These are phyloP conservation scores for Penicillium hesseltinei DNA, from an alignment of 2,329 filamentous ascomycete species.

Conservation along the genomic window DNA sequence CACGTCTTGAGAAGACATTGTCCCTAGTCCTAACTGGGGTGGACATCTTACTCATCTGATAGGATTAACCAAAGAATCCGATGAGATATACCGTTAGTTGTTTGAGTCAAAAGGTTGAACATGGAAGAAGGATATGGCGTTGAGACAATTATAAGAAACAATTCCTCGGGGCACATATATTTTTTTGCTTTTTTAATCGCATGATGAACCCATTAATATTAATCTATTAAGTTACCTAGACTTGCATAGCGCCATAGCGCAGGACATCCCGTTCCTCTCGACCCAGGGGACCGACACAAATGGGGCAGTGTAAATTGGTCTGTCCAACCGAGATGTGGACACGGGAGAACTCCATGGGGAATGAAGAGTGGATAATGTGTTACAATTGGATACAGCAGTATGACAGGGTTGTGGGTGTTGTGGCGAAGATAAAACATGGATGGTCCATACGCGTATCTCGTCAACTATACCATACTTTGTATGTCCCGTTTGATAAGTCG, in stretches of 20 bases:
- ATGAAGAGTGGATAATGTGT: slow-evolving; percentile 1
- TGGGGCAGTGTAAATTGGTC: slow-evolving; percentile 18
- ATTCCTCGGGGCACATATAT: neutral
- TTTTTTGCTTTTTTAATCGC: neutral
- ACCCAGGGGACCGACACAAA: slow-evolving; percentile 8
- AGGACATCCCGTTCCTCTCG: slow-evolving; percentile 6
- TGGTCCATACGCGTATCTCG: slow-evolving; percentile 4
- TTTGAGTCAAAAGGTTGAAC: neutral
- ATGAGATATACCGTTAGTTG: neutral
- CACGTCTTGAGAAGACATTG: slow-evolving; percentile 19
- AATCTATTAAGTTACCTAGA: slow-evolving; percentile 9
- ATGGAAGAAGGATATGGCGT: neutral
- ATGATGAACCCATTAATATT: slow-evolving; percentile 1
- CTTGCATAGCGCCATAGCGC: slow-evolving; percentile 3
- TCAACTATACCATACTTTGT: neutral
- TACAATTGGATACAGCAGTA: neutral
- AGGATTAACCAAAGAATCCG: neutral
- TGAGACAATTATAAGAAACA: neutral
- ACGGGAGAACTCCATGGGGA: slow-evolving; percentile 8
- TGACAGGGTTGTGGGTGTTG: neutral
- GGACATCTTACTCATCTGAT: slow-evolving; percentile 4
- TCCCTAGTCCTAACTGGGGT: slow-evolving; percentile 9
- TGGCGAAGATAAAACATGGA: slow-evolving; percentile 6
- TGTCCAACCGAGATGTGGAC: slow-evolving; percentile 10
- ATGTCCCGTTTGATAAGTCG: slow-evolving; percentile 10